phyloP scores from a whole-genome alignment of 202 grass and related monocot genomes.

The Panicum virgatum region DNA sequence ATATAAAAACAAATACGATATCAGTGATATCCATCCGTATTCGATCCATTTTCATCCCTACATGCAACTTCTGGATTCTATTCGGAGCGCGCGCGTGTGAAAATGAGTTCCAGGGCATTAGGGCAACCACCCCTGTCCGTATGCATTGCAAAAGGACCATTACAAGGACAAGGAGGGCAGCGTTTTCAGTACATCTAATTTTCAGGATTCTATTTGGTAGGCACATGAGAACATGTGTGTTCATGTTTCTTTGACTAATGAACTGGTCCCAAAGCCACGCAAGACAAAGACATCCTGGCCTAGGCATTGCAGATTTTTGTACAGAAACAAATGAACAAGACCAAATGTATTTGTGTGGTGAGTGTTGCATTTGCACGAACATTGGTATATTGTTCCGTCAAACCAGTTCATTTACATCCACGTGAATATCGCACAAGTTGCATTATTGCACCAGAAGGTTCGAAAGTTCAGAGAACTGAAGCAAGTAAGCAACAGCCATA shows the following conservation, averaged over 20 bases:
- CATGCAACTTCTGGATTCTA: neutral
- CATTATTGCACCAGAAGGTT: neutral
- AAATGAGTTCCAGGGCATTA: too few relatives aligned
- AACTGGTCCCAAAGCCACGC: neutral
- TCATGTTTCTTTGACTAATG: neutral
- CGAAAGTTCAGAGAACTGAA: neutral
- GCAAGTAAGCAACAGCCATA: too few relatives aligned
- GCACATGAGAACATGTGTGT: neutral
- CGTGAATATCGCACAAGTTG: neutral
- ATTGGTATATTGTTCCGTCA: neutral
- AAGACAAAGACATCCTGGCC: neutral
- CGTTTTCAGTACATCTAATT: too few relatives aligned
- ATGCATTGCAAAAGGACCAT: too few relatives aligned
- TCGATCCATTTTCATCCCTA: too few relatives aligned
- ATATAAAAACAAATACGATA: too few relatives aligned
- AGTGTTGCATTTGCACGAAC: neutral
- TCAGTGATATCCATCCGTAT: too few relatives aligned
- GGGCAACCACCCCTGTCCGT: too few relatives aligned
- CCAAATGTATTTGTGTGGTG: neutral
- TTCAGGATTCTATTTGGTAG: neutral
- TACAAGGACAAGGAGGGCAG: too few relatives aligned
- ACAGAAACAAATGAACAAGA: conserved; percentile 16
- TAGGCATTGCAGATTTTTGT: neutral
- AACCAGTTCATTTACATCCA: neutral
- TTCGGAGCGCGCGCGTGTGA: too few relatives aligned